Evolutionary conservation across 1,139 yeast genomes (phyloP).

Genomic region (Suhomyces yuchorum): DNA sequence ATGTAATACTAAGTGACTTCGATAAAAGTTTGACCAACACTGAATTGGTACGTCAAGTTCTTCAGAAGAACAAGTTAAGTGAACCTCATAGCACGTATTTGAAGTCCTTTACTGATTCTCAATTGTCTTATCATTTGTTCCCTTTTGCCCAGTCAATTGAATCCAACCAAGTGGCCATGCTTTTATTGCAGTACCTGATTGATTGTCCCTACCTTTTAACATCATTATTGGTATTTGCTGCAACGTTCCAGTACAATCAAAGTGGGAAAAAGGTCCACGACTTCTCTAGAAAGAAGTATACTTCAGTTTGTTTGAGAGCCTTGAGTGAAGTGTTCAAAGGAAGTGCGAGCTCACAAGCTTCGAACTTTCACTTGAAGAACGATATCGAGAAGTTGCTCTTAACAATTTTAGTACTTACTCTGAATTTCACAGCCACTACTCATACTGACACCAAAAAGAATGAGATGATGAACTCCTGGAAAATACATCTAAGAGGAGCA

Average conservation of each 20-base stretch:
- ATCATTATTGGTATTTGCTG: conserved; percentile 39
- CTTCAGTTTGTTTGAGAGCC: conserved; percentile 33
- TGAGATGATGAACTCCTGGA: conserved; percentile 34
- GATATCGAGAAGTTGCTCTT: conserved; percentile 42
- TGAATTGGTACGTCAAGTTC: conserved; percentile 28
- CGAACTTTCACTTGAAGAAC: conserved; percentile 17
- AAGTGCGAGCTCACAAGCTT: conserved; percentile 11
- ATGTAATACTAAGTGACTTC: conserved; percentile 8
- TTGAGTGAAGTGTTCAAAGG: conserved; percentile 36
- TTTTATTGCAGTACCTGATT: conserved; percentile 37
- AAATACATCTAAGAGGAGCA: conserved; percentile 44
- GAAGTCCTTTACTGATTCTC: conserved; percentile 31
- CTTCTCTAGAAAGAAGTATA: conserved; percentile 33
- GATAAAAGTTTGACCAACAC: conserved; percentile 19
- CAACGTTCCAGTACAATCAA: conserved; percentile 41
- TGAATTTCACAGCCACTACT: conserved; percentile 39
- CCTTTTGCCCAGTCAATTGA: conserved; percentile 45
- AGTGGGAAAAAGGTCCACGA: conserved; percentile 36
- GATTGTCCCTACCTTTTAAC: conserved; percentile 40
- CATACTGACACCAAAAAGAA: conserved; percentile 16
- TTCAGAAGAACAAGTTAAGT: conserved; percentile 25
- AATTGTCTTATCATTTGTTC: conserved; percentile 33
- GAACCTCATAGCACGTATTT: conserved; percentile 39
- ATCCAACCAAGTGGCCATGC: conserved; percentile 36
- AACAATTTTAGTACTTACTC: conserved; percentile 41